phyloP scores from a whole-genome alignment of 495 filamentous ascomycete species.

The Penicillium fimorum region DNA sequence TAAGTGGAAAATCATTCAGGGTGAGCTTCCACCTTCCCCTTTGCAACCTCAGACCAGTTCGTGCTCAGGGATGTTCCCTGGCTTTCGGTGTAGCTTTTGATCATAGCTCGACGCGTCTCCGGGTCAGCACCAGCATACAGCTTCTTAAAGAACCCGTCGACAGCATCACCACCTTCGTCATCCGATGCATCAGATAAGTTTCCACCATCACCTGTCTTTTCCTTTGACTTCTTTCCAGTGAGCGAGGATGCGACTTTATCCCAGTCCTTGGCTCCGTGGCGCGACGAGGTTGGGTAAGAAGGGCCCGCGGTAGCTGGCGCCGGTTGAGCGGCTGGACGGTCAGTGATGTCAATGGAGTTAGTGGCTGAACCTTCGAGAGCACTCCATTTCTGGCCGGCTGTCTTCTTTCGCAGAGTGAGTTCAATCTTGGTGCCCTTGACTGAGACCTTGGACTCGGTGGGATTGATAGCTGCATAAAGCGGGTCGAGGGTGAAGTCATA shows the following conservation, averaged over 20 bases:
- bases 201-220: constrained; percentile 26
- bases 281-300: constrained; percentile 86
- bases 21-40: constrained; percentile 64
- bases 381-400: constrained; percentile 71
- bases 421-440: constrained; percentile 84
- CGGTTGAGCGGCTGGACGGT: constrained; percentile 26
- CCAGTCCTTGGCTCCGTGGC: constrained; percentile 84
- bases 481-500: constrained; percentile 70
- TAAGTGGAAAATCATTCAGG: constrained; percentile 43
- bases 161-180: constrained; percentile 66
- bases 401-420: constrained; percentile 67
- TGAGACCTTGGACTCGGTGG: constrained; percentile 55
- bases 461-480: constrained; percentile 65
- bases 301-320: constrained; percentile 44
- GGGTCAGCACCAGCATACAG: constrained; percentile 76
- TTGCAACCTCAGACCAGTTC: constrained; percentile 82
- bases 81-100: constrained; percentile 94
- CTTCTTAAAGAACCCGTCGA: constrained; percentile 87
- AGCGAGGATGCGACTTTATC: constrained; percentile 69
- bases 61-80: constrained; percentile 92
- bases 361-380: constrained; percentile 56
- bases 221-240: constrained; percentile 44
- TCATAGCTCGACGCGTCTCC: constrained; percentile 88
- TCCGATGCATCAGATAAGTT: constrained; percentile 46
- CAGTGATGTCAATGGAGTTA: constrained; percentile 27